Conservation (phyloP, 2,329 filamentous ascomycete species). For the Blastomyces silverae region DNA sequence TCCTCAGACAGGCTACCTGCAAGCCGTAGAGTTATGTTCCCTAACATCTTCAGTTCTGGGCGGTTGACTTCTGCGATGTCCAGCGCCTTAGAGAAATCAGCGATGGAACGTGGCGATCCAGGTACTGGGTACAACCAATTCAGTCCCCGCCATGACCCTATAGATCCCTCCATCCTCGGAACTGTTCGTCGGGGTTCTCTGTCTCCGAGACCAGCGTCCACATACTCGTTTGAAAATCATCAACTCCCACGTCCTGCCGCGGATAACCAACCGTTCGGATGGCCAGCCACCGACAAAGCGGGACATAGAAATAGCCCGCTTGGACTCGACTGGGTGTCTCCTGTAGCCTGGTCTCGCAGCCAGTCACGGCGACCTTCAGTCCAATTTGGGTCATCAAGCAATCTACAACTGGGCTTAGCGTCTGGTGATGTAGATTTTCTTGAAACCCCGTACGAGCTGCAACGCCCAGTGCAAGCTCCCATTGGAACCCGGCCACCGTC, state of each 20-base stretch:
- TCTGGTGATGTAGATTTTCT: slow-evolving; percentile 45
- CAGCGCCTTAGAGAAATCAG: slow-evolving; percentile 27
- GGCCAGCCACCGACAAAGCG: slow-evolving; percentile 49
- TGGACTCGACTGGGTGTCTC: slow-evolving; percentile 48
- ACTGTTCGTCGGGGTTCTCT: slow-evolving; percentile 39
- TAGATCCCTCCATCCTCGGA: slow-evolving; percentile 42
- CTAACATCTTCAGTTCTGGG: slow-evolving; percentile 40
- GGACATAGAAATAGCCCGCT: slow-evolving; percentile 50
- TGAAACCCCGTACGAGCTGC: slow-evolving; percentile 45
- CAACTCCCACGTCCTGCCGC: slow-evolving; percentile 66
- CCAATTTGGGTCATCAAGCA: slow-evolving; percentile 66
- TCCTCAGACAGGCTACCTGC: slow-evolving; percentile 32
- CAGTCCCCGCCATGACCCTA: slow-evolving; percentile 42
- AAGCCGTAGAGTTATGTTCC: slow-evolving; percentile 36
- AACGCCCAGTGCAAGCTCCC: slow-evolving; percentile 52
- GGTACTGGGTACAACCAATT: slow-evolving; percentile 43
- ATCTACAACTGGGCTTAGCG: slow-evolving; percentile 49
- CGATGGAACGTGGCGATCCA: slow-evolving; percentile 31
- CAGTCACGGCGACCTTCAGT: slow-evolving; percentile 75
- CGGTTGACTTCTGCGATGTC: slow-evolving; percentile 33
- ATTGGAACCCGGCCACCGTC: slow-evolving; percentile 73
- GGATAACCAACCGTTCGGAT: slow-evolving; percentile 70
- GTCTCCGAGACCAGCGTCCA: slow-evolving; percentile 47
- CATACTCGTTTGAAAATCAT: slow-evolving; percentile 49
- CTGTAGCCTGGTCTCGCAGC: slow-evolving; percentile 62